phyloP scores from a whole-genome alignment of 768 basidiomycete species.

The Sarcodon aspratus region DNA sequence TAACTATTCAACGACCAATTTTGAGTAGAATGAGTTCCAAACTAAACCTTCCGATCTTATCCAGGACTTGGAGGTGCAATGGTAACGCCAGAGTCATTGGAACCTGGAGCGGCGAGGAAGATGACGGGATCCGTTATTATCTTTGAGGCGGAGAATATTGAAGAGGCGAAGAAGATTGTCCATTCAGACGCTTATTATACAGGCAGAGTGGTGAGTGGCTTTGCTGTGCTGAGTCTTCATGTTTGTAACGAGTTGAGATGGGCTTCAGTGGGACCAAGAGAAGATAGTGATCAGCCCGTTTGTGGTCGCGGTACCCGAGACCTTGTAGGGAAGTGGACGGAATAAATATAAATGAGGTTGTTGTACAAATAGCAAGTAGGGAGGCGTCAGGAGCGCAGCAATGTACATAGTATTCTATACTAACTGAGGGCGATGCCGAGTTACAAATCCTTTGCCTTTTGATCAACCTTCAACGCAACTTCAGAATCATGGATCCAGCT shows the following conservation, averaged over 20 bases:
- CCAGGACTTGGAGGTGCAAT: slow-evolving; percentile 49
- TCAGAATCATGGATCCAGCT: slow-evolving; percentile 20
- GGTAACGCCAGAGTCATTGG: slow-evolving; percentile 46
- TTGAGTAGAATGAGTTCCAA: no score
- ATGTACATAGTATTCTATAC: no score
- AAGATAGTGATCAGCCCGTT: slow-evolving; percentile 39
- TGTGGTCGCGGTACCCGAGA: background rate
- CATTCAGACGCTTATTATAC: slow-evolving; percentile 33
- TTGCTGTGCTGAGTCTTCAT: background rate
- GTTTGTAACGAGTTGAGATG: background rate
- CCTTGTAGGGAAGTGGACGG: no score
- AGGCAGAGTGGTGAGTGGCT: slow-evolving; percentile 26
- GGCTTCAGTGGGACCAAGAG: slow-evolving; percentile 44
- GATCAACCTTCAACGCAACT: no score
- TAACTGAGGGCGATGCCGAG: no score
- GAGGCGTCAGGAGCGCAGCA: no score
- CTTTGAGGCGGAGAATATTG: slow-evolving; percentile 40
- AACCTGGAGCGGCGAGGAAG: slow-evolving; percentile 35
- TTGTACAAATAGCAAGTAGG: no score
- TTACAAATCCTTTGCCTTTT: no score
- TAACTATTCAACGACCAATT: slow-evolving; percentile 1
- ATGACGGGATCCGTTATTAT: slow-evolving; percentile 52
- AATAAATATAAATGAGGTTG: no score
- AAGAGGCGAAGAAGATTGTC: slow-evolving; percentile 26
- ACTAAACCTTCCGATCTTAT: background rate